Evolutionary conservation across 345 rosid species (phyloP).

Genomic region (Citrus glauca): DNA sequence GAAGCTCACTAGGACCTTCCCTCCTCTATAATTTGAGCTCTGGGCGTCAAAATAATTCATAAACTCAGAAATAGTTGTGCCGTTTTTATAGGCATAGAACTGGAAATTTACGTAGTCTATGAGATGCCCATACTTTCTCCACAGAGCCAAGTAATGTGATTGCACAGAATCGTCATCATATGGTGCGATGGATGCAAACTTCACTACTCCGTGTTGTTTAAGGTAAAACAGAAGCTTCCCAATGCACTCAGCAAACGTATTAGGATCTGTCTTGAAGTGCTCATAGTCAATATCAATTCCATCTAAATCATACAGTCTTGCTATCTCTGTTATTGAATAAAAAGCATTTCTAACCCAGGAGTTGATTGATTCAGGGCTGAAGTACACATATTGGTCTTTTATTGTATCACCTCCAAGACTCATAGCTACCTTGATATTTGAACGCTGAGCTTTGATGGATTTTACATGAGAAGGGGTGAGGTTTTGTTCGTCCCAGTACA

Average conservation of each 20-base stretch:
- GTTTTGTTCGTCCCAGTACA: constrained; percentile 38
- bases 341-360: constrained; percentile 54
- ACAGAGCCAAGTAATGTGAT: constrained; percentile 45
- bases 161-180: constrained; percentile 36
- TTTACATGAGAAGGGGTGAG: constrained; percentile 32
- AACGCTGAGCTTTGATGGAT: constrained; percentile 33
- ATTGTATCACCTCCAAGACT: constrained; percentile 54
- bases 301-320: constrained; percentile 32
- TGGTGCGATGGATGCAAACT: constrained; percentile 57
- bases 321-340: constrained; percentile 33
- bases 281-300: constrained; percentile 57
- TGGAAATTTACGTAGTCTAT: constrained; percentile 62
- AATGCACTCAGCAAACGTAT: constrained; percentile 53
- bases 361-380: constrained; percentile 35
- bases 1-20: constrained; percentile 44
- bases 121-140: constrained; percentile 52
- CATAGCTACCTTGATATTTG: constrained; percentile 50
- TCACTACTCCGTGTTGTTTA: constrained; percentile 24
- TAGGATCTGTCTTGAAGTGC: constrained; percentile 47
- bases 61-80: constrained; percentile 40
- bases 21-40: constrained; percentile 36
- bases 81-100: constrained; percentile 46
- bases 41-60: constrained; percentile 32
- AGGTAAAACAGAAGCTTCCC: constrained; percentile 40
- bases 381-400: constrained; percentile 1